phyloP scores from a whole-genome alignment of 1,284 basidiomycete genomes.

The Ceratobasidium sp. region DNA sequence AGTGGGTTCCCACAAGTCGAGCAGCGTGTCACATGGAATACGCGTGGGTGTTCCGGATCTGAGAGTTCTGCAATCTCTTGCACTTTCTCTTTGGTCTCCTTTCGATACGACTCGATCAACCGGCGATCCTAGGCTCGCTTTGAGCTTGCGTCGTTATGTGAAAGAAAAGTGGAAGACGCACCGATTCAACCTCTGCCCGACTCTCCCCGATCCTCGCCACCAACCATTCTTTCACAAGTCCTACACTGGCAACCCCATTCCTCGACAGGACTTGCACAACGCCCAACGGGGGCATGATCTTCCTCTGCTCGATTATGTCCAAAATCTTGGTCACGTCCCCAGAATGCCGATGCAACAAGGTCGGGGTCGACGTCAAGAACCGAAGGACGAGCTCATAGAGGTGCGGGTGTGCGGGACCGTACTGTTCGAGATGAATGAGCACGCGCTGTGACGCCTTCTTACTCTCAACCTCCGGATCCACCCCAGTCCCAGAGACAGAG shows the following conservation, averaged over 20 bases:
- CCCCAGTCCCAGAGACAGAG: not conserved
- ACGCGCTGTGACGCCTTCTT: conserved; percentile 72
- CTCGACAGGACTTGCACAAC: conserved; percentile 89
- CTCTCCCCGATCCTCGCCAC: conserved; percentile 79
- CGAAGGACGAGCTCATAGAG: conserved; percentile 91
- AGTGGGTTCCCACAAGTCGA: conserved; percentile 87
- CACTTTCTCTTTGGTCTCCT: conserved; percentile 84
- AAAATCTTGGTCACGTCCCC: conserved; percentile 77
- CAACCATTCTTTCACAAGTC: conserved; percentile 90
- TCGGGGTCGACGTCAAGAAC: conserved; percentile 85
- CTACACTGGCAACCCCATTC: conserved; percentile 89
- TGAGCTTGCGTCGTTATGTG: not conserved
- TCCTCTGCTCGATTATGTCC: conserved; percentile 78
- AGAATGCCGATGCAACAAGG: conserved; percentile 74
- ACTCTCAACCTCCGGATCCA: conserved; percentile 53
- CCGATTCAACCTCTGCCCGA: conserved; percentile 79
- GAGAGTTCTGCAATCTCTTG: conserved; percentile 84
- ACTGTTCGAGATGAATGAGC: conserved; percentile 74
- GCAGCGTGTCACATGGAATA: conserved; percentile 95
- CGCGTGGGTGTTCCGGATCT: conserved; percentile 78
- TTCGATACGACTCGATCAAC: conserved; percentile 85
- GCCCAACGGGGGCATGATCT: conserved; percentile 86
- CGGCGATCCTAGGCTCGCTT: conserved; percentile 74
- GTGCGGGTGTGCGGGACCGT: conserved; percentile 76
- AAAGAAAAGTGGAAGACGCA: conserved; percentile 57